These are phyloP conservation scores for Globisporangium perplexum DNA, from an alignment of 352 stramenopile species.

Conservation along the genomic window DNA sequence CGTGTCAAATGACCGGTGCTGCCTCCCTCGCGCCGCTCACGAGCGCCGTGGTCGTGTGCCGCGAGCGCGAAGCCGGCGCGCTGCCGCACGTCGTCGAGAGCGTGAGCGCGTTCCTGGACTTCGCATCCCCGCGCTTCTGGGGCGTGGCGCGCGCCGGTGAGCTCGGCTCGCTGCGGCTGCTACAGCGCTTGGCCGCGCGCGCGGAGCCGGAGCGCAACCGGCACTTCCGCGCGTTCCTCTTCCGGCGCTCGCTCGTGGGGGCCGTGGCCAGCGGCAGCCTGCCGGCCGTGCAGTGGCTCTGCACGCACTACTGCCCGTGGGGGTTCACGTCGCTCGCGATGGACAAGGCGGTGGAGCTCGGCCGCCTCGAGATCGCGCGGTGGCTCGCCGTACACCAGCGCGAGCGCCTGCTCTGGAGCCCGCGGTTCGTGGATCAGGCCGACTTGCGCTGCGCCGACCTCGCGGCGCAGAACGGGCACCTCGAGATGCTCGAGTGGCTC, in stretches of 20 bases:
- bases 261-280: constrained; percentile 1
- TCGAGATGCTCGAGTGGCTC: constrained; percentile 8
- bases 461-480: not conserved
- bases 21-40: not conserved
- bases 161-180: constrained; percentile 2
- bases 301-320: constrained; percentile 6
- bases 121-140: not conserved
- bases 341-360: not conserved
- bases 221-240: constrained; percentile 8
- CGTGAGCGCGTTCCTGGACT: constrained; percentile 5
- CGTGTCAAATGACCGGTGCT: not conserved
- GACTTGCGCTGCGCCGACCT: constrained; percentile 4
- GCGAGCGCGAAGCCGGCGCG: not conserved
- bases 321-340: constrained; percentile 9
- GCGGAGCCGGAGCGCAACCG: not conserved
- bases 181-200: not conserved
- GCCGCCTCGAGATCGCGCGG: constrained; percentile 8
- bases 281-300: not conserved
- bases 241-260: not conserved
- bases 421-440: constrained; percentile 6
- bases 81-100: constrained; percentile 2
- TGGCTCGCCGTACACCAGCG: constrained; percentile 7
- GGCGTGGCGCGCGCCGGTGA: not conserved
- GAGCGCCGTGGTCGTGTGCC: not conserved
- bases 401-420: constrained; percentile 3